phyloP scores from a whole-genome alignment of 768 basidiomycete genomes.

The Termitomyces sp. region DNA sequence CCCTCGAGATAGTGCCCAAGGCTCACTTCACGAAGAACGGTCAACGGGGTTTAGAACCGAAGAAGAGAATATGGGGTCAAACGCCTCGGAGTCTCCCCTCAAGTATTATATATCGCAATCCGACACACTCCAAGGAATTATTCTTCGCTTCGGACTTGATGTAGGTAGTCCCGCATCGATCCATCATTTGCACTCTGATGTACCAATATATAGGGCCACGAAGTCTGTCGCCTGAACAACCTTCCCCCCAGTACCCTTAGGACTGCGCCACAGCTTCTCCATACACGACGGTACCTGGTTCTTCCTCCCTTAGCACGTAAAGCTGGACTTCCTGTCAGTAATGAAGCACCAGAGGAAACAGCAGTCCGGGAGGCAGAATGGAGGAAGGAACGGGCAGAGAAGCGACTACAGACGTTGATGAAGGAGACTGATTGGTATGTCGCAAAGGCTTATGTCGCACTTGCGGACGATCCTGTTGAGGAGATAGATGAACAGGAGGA shows the following conservation, averaged over 20 bases:
- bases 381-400: slow-evolving; percentile 51
- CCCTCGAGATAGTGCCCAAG: not conserved
- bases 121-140: slow-evolving; percentile 64
- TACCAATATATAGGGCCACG: slow-evolving; percentile 35
- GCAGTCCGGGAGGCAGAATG: slow-evolving; percentile 36
- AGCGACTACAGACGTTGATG: slow-evolving; percentile 54
- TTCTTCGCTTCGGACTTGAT: slow-evolving; percentile 54
- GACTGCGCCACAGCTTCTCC: slow-evolving; percentile 70
- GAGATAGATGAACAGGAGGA: slow-evolving; percentile 24
- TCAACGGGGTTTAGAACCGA: not conserved
- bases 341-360: slow-evolving; percentile 20
- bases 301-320: slow-evolving; percentile 42
- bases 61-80: not conserved
- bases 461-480: slow-evolving; percentile 44
- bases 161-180: slow-evolving; percentile 33
- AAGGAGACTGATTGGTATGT: slow-evolving; percentile 68
- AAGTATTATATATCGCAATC: slow-evolving; percentile 50
- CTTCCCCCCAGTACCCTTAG: slow-evolving; percentile 59
- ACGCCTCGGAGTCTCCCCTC: slow-evolving; percentile 11
- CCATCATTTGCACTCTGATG: not conserved
- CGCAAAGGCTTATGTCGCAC: slow-evolving; percentile 63
- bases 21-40: not conserved
- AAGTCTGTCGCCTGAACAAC: slow-evolving; percentile 61
- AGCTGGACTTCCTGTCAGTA: slow-evolving; percentile 15
- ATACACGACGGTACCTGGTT: slow-evolving; percentile 54